Conservation (phyloP, 2,329 filamentous ascomycete genomes). For the Tolypocladium pustulatum region DNA sequence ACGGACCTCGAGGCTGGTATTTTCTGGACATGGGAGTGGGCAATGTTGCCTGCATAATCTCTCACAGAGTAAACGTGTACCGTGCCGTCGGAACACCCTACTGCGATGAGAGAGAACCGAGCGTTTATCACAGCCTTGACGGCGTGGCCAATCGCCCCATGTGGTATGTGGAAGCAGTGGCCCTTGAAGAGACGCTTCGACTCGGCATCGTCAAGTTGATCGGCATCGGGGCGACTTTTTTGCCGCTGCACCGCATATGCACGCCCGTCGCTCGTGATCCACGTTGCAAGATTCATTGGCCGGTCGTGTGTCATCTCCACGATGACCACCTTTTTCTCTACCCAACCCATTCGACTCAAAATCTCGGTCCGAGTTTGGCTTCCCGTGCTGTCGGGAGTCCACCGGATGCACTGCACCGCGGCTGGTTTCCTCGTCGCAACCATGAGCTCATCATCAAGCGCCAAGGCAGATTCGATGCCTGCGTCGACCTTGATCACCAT, state of each 20-base stretch:
- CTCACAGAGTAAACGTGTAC: slow-evolving; percentile 85
- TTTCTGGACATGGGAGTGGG: slow-evolving; percentile 68
- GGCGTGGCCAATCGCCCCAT: slow-evolving; percentile 48
- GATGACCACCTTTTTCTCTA: slow-evolving; percentile 67
- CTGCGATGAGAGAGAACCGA: slow-evolving; percentile 82
- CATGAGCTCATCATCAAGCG: slow-evolving; percentile 83
- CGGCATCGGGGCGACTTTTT: slow-evolving; percentile 24
- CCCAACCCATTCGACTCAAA: slow-evolving; percentile 75
- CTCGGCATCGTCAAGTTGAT: slow-evolving; percentile 33
- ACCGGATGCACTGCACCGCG: slow-evolving; percentile 93
- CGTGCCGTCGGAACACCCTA: slow-evolving; percentile 70
- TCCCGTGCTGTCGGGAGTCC: slow-evolving; percentile 73
- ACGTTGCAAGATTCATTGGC: slow-evolving; percentile 91
- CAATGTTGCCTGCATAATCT: slow-evolving; percentile 90
- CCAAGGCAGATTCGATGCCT: slow-evolving; percentile 77
- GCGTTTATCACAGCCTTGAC: slow-evolving; percentile 80
- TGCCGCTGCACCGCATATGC: slow-evolving; percentile 84
- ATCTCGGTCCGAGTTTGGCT: slow-evolving; percentile 87
- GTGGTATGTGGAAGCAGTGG: slow-evolving; percentile 77
- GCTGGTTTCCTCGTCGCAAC: slow-evolving; percentile 87
- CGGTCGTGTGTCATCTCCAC: slow-evolving; percentile 85
- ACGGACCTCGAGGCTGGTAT: slow-evolving; percentile 56
- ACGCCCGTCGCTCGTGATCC: slow-evolving; percentile 80
- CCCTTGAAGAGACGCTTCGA: slow-evolving; percentile 70
- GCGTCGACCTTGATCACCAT: slow-evolving; percentile 99